phyloP scores from a whole-genome alignment of 192 early-diverging fungal genomes.

The Linderina pennispora region DNA sequence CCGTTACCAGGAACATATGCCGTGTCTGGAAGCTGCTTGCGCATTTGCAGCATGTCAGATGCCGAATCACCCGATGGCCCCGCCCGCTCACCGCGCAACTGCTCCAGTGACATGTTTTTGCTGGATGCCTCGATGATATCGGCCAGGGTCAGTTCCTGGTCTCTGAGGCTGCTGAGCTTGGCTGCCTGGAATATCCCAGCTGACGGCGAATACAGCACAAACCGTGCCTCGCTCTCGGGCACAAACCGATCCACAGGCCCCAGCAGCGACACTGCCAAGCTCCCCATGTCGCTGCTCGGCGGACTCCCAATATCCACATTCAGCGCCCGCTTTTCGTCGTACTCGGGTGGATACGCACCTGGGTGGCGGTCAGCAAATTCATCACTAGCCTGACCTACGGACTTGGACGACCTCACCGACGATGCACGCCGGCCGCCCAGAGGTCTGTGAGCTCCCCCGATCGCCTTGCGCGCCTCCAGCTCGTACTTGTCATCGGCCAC shows the following conservation, averaged over 20 bases:
- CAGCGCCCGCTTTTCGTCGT: too few species aligned
- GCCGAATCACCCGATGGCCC: too few species aligned
- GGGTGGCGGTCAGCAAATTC: too few species aligned
- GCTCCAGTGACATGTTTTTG: not conserved
- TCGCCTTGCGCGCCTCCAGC: conserved; percentile 27
- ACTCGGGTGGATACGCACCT: too few species aligned
- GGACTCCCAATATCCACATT: too few species aligned
- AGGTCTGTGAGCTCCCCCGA: too few species aligned
- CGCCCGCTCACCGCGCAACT: conserved; percentile 2
- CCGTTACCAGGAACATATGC: conserved; percentile 8
- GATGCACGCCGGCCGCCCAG: too few species aligned
- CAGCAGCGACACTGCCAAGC: conserved; percentile 22
- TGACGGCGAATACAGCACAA: not conserved
- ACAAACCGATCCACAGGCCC: conserved; percentile 7
- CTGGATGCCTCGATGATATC: not conserved
- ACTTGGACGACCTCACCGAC: not conserved
- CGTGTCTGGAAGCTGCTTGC: not conserved
- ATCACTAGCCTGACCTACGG: not conserved
- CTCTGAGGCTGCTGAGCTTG: not conserved
- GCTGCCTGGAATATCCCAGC: not conserved
- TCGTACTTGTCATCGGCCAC: conserved; percentile 16
- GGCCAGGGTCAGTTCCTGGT: not conserved
- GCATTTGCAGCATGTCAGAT: conserved; percentile 5
- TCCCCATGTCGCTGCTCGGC: conserved; percentile 1
- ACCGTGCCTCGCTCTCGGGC: not conserved